phyloP scores from a whole-genome alignment of 371 early-diverging fungal species.

The Mucor plumbeus region DNA sequence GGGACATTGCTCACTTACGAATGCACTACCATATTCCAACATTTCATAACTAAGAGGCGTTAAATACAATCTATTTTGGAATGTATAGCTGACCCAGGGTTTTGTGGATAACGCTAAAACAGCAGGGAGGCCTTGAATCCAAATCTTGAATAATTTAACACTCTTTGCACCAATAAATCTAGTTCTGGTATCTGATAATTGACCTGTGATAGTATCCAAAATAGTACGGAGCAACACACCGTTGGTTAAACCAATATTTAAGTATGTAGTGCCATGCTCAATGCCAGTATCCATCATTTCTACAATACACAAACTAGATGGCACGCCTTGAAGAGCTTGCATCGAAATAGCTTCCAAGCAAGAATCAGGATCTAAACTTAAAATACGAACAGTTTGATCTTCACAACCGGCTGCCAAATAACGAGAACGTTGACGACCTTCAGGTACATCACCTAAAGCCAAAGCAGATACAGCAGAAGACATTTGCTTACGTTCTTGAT shows the following conservation, averaged over 20 bases:
- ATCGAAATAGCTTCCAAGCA: conserved; percentile 83
- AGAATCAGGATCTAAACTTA: conserved; percentile 82
- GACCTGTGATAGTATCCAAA: conserved; percentile 84
- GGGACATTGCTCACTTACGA: conserved; percentile 87
- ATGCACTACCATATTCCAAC: conserved; percentile 84
- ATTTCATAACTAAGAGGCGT: conserved; percentile 74
- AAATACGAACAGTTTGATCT: conserved; percentile 90
- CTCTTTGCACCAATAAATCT: conserved; percentile 89
- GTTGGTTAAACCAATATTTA: conserved; percentile 90
- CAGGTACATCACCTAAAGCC: conserved; percentile 82
- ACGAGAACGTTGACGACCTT: conserved; percentile 77
- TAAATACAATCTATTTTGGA: conserved; percentile 66
- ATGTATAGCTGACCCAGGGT: conserved; percentile 91
- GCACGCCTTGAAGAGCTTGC: conserved; percentile 71
- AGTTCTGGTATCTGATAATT: conserved; percentile 84
- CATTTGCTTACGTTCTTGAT: conserved; percentile 79
- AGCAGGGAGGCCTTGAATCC: conserved; percentile 70
- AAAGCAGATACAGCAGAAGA: conserved; percentile 75
- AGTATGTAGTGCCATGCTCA: conserved; percentile 74
- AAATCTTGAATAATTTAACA: conserved; percentile 78
- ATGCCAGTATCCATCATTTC: conserved; percentile 78
- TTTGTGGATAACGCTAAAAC: conserved; percentile 86
- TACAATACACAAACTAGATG: conserved; percentile 67
- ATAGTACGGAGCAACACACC: conserved; percentile 91
- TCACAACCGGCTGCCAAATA: conserved; percentile 93